A percentile compares a stretch with the other conserved stretches of the same genome.
phyloP scores from a whole-genome alignment of 2,329 filamentous ascomycete species.

The Aureobasidium sp. region DNA sequence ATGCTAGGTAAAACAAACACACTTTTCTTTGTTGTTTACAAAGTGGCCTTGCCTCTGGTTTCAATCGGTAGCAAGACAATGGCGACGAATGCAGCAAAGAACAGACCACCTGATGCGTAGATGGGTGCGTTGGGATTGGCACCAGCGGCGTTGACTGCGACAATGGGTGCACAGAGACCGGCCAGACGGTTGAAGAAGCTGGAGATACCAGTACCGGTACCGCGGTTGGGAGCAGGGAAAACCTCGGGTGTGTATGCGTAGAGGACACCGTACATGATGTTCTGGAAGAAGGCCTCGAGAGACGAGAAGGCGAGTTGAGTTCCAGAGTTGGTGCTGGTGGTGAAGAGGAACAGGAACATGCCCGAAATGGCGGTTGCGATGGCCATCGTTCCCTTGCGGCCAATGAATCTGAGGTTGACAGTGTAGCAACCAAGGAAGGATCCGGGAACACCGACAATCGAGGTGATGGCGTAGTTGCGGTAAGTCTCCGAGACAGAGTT shows the following conservation, averaged over 20 bases:
- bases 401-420: slow-evolving; percentile 63
- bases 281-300: slow-evolving; percentile 61
- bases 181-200: slow-evolving; percentile 63
- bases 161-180: slow-evolving; percentile 61
- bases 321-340: slow-evolving; percentile 49
- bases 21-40: slow-evolving; percentile 24
- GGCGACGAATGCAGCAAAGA: slow-evolving; percentile 37
- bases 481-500: slow-evolving; percentile 43
- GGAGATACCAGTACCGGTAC: slow-evolving; percentile 65
- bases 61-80: slow-evolving; percentile 39
- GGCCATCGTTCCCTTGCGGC: slow-evolving; percentile 67
- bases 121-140: slow-evolving; percentile 37
- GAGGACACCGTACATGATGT: slow-evolving; percentile 70
- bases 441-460: slow-evolving; percentile 68
- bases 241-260: slow-evolving; percentile 74
- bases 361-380: slow-evolving; percentile 61
- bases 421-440: slow-evolving; percentile 65
- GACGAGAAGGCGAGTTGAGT: slow-evolving; percentile 60
- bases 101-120: slow-evolving; percentile 37
- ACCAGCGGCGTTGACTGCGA: slow-evolving; percentile 46
- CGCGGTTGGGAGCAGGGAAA: slow-evolving; percentile 65
- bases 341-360: slow-evolving; percentile 61
- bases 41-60: slow-evolving; percentile 36
- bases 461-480: slow-evolving; percentile 76
- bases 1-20: neutral